Conservation (phyloP, 257 asterid species). For the Jasminum sambac region DNA sequence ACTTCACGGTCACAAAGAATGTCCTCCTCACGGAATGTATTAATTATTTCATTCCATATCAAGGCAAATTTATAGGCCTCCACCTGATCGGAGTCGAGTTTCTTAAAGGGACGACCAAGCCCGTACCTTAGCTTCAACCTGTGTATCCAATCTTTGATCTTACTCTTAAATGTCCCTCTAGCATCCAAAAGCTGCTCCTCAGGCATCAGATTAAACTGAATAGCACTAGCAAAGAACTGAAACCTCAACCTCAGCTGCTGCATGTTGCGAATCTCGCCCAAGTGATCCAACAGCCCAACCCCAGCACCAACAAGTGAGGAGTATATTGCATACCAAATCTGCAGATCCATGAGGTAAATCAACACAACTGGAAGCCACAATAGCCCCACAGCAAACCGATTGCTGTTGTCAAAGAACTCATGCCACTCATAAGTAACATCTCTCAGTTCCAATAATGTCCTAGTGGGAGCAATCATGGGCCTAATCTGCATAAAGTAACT, state of each 20-base stretch:
- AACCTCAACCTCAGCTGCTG: conserved; percentile 92
- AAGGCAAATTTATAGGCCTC: conserved; percentile 95
- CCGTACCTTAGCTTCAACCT: conserved; percentile 95
- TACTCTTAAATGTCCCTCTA: conserved; percentile 75
- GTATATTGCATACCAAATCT: conserved; percentile 94
- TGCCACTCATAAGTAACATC: conserved; percentile 75
- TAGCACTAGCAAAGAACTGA: conserved; percentile 97
- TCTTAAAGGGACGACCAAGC: conserved; percentile 85
- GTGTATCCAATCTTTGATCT: conserved; percentile 71
- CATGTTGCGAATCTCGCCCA: conserved; percentile 98
- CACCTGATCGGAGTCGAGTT: conserved; percentile 91
- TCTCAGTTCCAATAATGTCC: conserved; percentile 52
- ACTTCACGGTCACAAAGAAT: conserved; percentile 84
- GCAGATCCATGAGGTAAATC: conserved; percentile 93
- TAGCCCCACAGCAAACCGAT: conserved; percentile 85
- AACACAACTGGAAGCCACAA: conserved; percentile 92
- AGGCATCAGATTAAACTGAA: conserved; percentile 97
- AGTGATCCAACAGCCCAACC: conserved; percentile 90
- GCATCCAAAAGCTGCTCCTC: conserved; percentile 90
- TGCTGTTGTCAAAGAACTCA: conserved; percentile 68
- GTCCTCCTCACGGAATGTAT: conserved; percentile 91
- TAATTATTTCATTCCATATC: conserved; percentile 95
- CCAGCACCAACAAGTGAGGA: conserved; percentile 88
- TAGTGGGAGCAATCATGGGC: conserved; percentile 92
- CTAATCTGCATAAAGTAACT: conserved; percentile 96